Percentiles rank a stretch among this genome's conserved stretches.
phyloP scores from a whole-genome alignment of 108 stramenopile species.

The Craspedostauros australis region DNA sequence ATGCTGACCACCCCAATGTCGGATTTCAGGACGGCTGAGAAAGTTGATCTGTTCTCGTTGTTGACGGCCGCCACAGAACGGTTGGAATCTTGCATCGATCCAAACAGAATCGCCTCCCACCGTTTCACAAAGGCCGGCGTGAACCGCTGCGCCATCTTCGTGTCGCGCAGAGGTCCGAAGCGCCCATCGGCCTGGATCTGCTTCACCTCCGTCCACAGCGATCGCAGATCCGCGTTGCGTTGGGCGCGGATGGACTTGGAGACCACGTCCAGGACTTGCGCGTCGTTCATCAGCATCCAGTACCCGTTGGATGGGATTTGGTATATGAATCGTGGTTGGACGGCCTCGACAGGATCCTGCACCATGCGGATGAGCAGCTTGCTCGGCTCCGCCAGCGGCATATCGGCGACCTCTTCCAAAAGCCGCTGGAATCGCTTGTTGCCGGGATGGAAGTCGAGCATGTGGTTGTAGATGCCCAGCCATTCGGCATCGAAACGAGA shows the following conservation, averaged over 20 bases:
- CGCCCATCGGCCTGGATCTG: constrained; percentile 21
- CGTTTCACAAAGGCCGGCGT: constrained; percentile 6
- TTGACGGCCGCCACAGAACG: too few species aligned
- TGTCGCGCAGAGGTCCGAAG: constrained; percentile 23
- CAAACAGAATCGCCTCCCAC: not conserved
- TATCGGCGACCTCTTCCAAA: not conserved
- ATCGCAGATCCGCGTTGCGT: not conserved
- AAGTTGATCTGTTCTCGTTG: too few species aligned
- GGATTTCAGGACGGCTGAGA: too few species aligned
- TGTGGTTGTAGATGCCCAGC: constrained; percentile 22
- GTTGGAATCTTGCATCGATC: too few species aligned
- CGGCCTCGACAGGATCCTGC: not conserved
- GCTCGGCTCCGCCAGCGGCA: not conserved
- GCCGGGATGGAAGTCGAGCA: constrained; percentile 42
- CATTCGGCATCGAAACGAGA: constrained; percentile 30
- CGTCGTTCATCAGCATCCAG: constrained; percentile 23
- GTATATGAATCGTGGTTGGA: constrained; percentile 19
- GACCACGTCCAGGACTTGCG: constrained; percentile 1
- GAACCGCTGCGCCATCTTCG: constrained; percentile 9
- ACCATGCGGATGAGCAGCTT: not conserved
- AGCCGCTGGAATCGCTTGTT: constrained; percentile 13
- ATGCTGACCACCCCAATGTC: too few species aligned
- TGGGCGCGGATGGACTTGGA: not conserved
- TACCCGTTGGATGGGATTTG: constrained; percentile 27
- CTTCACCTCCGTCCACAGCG: constrained; percentile 13